Base-by-base conservation (phyloP, 148 eudicot genomes). In the Beta vulgaris region DNA sequence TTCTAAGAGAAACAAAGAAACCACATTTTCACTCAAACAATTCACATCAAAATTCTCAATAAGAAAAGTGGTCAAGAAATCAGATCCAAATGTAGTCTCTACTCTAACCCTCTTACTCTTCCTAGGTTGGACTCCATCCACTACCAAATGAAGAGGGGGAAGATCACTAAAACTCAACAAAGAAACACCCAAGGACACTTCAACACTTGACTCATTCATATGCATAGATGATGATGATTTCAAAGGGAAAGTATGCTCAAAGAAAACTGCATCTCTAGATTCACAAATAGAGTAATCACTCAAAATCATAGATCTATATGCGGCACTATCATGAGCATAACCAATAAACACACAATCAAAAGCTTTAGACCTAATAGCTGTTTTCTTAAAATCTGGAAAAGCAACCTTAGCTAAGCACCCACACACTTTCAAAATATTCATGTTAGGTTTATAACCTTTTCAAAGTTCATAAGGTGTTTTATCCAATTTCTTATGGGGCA, bases 271-370 rank as follows among this genome's bases (percentile, higher is more conserved):
- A n/a, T n/a, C n/a, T n/a, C n/a, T n/a, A n/a, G n/a, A n/a, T n/a
- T 64, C 57, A 74, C 35, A 29, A 40, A 74, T 62, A 31, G 42
- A 16, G 1, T 43, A 4, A 74, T 74, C 55, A 74, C 7, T 29
- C 11, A 44, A 43, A 7, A 55, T 0, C 9, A 63, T 61, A n/a
- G 64, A 23, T 74, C n/a, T n/a, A n/a, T n/a, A n/a, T n/a, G n/a
- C n/a, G n/a, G n/a, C n/a, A n/a, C n/a, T n/a, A n/a, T n/a, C 36
- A 4, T 74, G 34, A 43, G 71, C 61, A 74, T 74, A 64, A 0
- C 77, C 60, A 60, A 73, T 60, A 35, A 62, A 62, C 21, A 74
- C 21, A 74, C 32, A 44, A 44, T 61, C 57, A 74, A 74, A 43
- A 10, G 59, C 44, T 44, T 62, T 44, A 26, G 28, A 9, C 28